Evolutionary conservation across 768 basidiomycete species (phyloP).

Genomic region (Russula virescens): DNA sequence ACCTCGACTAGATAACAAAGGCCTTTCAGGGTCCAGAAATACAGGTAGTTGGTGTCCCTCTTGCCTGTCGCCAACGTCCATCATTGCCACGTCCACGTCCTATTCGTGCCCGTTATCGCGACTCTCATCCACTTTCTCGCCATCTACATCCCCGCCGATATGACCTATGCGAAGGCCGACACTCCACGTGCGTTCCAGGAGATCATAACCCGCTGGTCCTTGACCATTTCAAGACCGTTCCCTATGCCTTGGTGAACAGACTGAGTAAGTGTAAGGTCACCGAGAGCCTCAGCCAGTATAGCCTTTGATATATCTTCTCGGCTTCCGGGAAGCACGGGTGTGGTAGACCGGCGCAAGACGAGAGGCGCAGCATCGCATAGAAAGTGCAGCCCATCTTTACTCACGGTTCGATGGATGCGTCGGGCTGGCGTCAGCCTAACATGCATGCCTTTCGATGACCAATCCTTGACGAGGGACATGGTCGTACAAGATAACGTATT

Average conservation of each 20-base stretch:
- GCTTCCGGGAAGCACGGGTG: background rate
- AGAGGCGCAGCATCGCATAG: conserved; percentile 10
- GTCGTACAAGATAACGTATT: background rate
- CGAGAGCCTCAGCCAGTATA: conserved; percentile 8
- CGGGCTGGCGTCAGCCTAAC: background rate
- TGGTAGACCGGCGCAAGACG: background rate
- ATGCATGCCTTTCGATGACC: background rate
- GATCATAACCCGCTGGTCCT: conserved; percentile 10
- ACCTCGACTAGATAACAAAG: too few relatives aligned
- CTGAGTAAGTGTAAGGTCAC: conserved; percentile 9
- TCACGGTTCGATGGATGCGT: conserved; percentile 14
- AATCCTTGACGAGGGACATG: conserved; percentile 5
- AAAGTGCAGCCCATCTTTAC: conserved; percentile 18
- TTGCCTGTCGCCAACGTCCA: background rate
- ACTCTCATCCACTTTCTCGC: background rate
- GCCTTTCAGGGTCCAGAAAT: too few relatives aligned
- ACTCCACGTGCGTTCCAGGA: background rate
- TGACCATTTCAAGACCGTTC: conserved; percentile 9
- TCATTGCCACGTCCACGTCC: background rate
- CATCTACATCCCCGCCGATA: background rate
- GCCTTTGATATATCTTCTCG: background rate
- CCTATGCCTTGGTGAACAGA: background rate
- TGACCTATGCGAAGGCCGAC: background rate
- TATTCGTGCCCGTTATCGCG: background rate
- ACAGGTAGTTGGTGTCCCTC: too few relatives aligned